These are phyloP conservation scores for Juncus inflexus DNA, from an alignment of 176 grass and related monocot species.

Conservation along the genomic window DNA sequence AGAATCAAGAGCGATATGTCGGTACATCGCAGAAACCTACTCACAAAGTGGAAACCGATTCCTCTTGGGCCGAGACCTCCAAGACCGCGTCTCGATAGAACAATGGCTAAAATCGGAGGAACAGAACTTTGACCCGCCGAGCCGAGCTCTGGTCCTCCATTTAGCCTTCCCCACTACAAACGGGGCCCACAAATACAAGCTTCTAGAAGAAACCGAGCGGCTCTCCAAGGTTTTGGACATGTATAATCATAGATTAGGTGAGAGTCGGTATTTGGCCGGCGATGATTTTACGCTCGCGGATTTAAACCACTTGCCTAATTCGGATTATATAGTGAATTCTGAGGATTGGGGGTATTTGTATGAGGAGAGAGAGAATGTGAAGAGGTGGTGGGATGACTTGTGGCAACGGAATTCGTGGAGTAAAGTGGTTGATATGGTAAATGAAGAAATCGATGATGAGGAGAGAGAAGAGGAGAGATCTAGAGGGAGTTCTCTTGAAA, in stretches of 20 bases:
- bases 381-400: conserved; percentile 73
- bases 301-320: conserved; percentile 78
- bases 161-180: conserved; percentile 54
- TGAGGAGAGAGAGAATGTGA: conserved; percentile 71
- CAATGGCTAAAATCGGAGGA: conserved; percentile 94
- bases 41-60: conserved; percentile 39
- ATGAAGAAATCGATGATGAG: conserved; percentile 25
- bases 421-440: conserved; percentile 38
- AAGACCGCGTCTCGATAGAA: conserved; percentile 80
- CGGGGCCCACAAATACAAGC: conserved; percentile 30
- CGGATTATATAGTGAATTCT: conserved; percentile 50
- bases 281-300: conserved; percentile 79
- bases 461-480: conserved; percentile 24
- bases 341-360: conserved; percentile 49
- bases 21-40: conserved; percentile 59
- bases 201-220: conserved; percentile 49
- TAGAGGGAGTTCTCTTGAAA: not conserved
- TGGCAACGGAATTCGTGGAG: conserved; percentile 52
- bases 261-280: conserved; percentile 61
- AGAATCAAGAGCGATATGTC: conserved; percentile 93
- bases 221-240: conserved; percentile 59
- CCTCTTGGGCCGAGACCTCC: conserved; percentile 68
- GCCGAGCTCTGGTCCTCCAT: conserved; percentile 66
- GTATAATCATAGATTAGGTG: conserved; percentile 71
- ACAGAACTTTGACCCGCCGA: conserved; percentile 76